Base-by-base conservation (phyloP, 768 basidiomycete genomes). In the Auricularia heimuer region DNA sequence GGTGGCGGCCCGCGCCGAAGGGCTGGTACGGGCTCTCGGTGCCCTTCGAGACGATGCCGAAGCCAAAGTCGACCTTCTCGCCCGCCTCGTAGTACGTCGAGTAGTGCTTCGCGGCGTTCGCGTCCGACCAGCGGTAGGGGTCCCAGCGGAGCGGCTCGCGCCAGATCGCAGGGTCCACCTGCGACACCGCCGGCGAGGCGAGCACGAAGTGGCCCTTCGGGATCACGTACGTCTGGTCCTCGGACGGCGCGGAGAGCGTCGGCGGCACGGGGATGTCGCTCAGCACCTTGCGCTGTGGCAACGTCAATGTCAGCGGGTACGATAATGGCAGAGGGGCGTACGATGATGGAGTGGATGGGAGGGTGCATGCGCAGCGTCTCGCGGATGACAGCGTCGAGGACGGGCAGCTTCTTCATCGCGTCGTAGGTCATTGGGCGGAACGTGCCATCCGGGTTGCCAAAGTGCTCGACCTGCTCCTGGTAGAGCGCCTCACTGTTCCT, bases 21-120 rank as follows among this genome's bases (percentile, higher is more conserved):
- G 97, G 97, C 73, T 97, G 92, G 75, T 98, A 98, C 61, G 92
- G 93, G 69, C 89, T 92, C 65, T 95, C 92, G 4, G 95, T 98
- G 62, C 95, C 95, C 78, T 98, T 98, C 79, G 89, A 92, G 62
- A 99, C 90, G 66, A 87, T 85, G 63, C 97, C 97, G 75, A 92
- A 99, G 2, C 97, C 97, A 71, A 89, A 99, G 75, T 99, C 97
- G 67, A 98, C 80, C 79, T 94, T 94, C 75, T 96, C 92, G 65
- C 92, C 89, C 37, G 76, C 75, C 70, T 86, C 86, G 47, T 78
- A 75, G 71, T 97, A 94, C 68, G 82, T 80, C 70, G 84, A 85
- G 71, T 85, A 85, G 16, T 47, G 24, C 29, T 12, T 33, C 16
- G 93, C 93, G 72, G 86, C 81, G 33, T 87, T 86, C 3, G 92